Conservation (phyloP, 1,284 basidiomycete species). For the Ustilago loliicola region DNA sequence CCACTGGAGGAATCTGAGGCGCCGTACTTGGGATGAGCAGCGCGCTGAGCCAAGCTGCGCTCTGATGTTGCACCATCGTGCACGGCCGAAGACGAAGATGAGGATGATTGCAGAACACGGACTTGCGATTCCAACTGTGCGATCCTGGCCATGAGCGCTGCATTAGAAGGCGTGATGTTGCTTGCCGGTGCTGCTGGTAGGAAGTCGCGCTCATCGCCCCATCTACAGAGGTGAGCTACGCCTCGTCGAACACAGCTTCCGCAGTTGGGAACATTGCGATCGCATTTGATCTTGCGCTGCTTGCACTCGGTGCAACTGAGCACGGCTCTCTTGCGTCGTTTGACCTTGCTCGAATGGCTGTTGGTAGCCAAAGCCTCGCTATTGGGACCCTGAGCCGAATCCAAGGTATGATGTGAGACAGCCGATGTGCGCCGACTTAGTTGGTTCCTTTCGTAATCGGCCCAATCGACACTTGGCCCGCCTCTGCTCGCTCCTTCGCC, state of each 20-base stretch:
- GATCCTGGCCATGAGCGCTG: slow-evolving; percentile 54
- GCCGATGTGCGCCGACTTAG: slow-evolving; percentile 37
- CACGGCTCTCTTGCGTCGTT: slow-evolving; percentile 52
- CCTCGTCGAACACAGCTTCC: slow-evolving; percentile 55
- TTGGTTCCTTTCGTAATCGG: slow-evolving; percentile 15
- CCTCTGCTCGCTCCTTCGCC: slow-evolving; percentile 12
- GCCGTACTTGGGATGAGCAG: slow-evolving; percentile 13
- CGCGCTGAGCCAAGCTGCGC: slow-evolving; percentile 15
- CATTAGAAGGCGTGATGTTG: slow-evolving; percentile 51
- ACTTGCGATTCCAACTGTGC: slow-evolving; percentile 54
- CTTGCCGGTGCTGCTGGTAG: slow-evolving; percentile 32
- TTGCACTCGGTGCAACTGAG: slow-evolving; percentile 60
- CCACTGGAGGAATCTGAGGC: slow-evolving; percentile 27
- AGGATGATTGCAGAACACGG: slow-evolving; percentile 43
- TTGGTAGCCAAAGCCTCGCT: slow-evolving; percentile 16
- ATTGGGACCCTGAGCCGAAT: slow-evolving; percentile 17
- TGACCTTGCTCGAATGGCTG: slow-evolving; percentile 41
- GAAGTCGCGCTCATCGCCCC: slow-evolving; percentile 60
- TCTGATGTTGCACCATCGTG: slow-evolving; percentile 22
- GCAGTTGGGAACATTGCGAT: slow-evolving; percentile 60
- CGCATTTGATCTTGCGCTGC: slow-evolving; percentile 61
- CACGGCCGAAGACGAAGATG: slow-evolving; percentile 22
- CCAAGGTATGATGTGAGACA: slow-evolving; percentile 26
- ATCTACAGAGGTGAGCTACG: slow-evolving; percentile 55
- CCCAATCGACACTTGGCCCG: slow-evolving; percentile 23